These are phyloP conservation scores for Coniella vitis DNA, from an alignment of 2,329 filamentous ascomycete species.

Conservation along the genomic window DNA sequence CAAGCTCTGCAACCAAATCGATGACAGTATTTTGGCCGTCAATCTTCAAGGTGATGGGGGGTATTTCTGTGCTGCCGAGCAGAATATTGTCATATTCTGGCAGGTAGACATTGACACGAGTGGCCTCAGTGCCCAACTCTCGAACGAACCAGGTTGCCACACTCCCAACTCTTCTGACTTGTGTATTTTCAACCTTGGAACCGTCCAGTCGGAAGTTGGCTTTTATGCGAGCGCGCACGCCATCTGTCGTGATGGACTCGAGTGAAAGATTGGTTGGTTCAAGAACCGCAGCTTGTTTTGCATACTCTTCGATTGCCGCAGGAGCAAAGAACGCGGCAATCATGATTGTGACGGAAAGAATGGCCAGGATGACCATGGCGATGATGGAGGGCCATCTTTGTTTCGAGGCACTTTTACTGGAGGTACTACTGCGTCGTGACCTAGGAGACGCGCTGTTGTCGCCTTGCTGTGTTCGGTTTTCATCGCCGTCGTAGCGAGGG, in stretches of 20 bases:
- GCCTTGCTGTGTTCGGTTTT: slow-evolving; percentile 23
- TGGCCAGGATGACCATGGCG: slow-evolving; percentile 60
- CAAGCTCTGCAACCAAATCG: slow-evolving; percentile 71
- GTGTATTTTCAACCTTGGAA: slow-evolving; percentile 61
- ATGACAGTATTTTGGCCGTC: slow-evolving; percentile 72
- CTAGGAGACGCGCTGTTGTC: slow-evolving; percentile 26
- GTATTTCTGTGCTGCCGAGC: slow-evolving; percentile 70
- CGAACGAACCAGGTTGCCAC: slow-evolving; percentile 74
- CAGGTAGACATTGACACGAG: slow-evolving; percentile 68
- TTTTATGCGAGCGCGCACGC: slow-evolving; percentile 72
- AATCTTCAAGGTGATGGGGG: slow-evolving; percentile 68
- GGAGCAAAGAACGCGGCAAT: slow-evolving; percentile 75
- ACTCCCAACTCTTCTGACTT: slow-evolving; percentile 68
- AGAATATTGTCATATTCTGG: slow-evolving; percentile 75
- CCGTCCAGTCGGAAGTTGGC: slow-evolving; percentile 79
- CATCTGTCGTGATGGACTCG: slow-evolving; percentile 72
- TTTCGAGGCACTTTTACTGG: slow-evolving; percentile 30
- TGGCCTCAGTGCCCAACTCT: slow-evolving; percentile 66
- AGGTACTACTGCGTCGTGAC: slow-evolving; percentile 19
- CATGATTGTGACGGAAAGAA: slow-evolving; percentile 61
- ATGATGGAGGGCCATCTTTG: slow-evolving; percentile 72
- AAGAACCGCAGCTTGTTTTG: slow-evolving; percentile 73
- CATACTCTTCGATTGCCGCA: slow-evolving; percentile 75
- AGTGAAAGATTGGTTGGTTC: slow-evolving; percentile 79
- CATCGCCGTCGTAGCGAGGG: slow-evolving; percentile 33